Evolutionary conservation across 768 basidiomycete genomes (phyloP).

Genomic region (Astraeus odoratus): DNA sequence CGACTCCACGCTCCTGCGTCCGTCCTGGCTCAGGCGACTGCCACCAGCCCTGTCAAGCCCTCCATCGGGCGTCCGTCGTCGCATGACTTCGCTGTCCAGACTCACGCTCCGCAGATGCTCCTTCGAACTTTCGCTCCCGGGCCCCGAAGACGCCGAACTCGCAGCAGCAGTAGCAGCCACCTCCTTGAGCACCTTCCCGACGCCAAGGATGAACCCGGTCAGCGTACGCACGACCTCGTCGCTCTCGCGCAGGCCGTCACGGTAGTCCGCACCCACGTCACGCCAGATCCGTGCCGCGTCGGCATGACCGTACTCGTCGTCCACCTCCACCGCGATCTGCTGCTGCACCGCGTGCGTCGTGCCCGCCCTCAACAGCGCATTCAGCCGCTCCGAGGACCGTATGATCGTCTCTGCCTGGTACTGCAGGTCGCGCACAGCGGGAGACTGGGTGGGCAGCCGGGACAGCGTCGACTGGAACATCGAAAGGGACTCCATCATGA

Average conservation of each 20-base stretch:
- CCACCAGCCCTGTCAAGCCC: constrained; percentile 27
- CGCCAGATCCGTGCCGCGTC: constrained; percentile 58
- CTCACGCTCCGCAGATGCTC: constrained; percentile 45
- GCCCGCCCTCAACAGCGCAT: constrained; percentile 49
- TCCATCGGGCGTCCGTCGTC: constrained; percentile 29
- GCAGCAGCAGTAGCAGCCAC: constrained; percentile 24
- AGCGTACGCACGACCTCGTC: constrained; percentile 75
- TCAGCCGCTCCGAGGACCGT: constrained; percentile 58
- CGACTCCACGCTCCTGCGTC: constrained; percentile 45
- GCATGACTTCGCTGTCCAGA: constrained; percentile 43
- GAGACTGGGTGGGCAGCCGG: constrained; percentile 43
- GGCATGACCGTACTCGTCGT: constrained; percentile 31
- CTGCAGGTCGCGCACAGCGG: constrained; percentile 46
- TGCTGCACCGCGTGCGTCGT: constrained; percentile 58
- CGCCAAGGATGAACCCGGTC: constrained; percentile 70
- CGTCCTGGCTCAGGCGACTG: constrained; percentile 48
- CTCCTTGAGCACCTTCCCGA: constrained; percentile 65
- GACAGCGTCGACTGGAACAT: constrained; percentile 65
- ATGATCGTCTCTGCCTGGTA: constrained; percentile 59
- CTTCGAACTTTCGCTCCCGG: background rate
- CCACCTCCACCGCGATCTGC: constrained; percentile 73
- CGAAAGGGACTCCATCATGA: constrained; percentile 62
- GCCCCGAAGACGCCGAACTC: background rate
- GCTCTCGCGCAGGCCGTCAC: constrained; percentile 63
- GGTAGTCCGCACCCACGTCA: constrained; percentile 60